Evolutionary conservation across 2,329 filamentous ascomycete species (phyloP).

Genomic region (Tolypocladium guangdongense): DNA sequence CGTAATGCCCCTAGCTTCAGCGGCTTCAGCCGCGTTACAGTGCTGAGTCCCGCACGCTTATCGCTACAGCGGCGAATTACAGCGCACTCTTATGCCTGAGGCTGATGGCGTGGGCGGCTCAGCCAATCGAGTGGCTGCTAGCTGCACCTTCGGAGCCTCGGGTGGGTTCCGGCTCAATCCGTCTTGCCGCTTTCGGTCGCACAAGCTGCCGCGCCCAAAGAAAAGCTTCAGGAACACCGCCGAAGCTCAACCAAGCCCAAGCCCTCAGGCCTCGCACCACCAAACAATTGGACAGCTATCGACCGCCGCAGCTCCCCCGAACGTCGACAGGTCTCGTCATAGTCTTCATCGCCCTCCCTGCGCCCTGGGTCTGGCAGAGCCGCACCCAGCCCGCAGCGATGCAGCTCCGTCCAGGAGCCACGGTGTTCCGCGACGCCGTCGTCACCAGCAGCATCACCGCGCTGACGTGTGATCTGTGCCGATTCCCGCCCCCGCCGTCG

Average conservation of each 20-base stretch:
- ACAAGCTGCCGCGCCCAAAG: not conserved
- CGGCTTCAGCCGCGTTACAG: too few relatives aligned
- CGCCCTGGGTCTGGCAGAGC: not conserved
- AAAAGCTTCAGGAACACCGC: conserved; percentile 8
- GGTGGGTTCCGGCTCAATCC: conserved; percentile 9
- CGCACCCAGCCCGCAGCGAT: conserved; percentile 19
- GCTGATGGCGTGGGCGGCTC: not conserved
- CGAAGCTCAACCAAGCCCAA: not conserved
- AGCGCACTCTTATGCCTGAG: not conserved
- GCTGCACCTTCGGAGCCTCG: not conserved
- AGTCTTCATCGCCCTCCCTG: not conserved
- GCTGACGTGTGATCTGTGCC: conserved; percentile 20
- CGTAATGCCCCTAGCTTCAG: too few relatives aligned
- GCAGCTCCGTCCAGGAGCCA: conserved; percentile 44
- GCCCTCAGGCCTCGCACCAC: not conserved
- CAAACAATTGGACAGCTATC: not conserved
- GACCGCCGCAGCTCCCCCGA: not conserved
- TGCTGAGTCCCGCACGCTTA: not conserved
- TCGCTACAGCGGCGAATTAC: not conserved
- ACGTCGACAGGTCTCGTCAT: not conserved
- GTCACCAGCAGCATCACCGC: conserved; percentile 15
- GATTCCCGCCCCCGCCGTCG: conserved; percentile 18
- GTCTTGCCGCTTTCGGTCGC: conserved; percentile 4
- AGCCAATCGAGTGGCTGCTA: not conserved
- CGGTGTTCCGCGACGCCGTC: conserved; percentile 32